Conservation (phyloP, 345 rosid genomes). For the Lumnitzera littorea region DNA sequence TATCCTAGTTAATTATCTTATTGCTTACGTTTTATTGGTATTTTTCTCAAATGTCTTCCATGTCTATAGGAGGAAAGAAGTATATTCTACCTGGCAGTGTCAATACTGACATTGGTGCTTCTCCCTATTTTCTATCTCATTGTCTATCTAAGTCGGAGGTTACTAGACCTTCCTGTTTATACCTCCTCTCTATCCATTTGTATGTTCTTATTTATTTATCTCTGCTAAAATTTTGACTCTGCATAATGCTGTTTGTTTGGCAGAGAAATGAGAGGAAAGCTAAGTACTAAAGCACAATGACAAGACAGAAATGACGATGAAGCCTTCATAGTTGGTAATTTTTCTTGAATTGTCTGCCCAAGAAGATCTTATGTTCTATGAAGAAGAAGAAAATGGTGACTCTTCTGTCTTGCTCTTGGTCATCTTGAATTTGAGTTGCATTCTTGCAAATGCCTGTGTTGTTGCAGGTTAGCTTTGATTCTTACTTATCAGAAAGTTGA, state of each 20-base stretch:
- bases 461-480: too few species aligned
- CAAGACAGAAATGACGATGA: conserved; percentile 42
- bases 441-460: too few species aligned
- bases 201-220: conserved; percentile 5
- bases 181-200: not conserved
- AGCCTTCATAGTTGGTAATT: conserved; percentile 37
- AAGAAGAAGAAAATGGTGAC: too few species aligned
- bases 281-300: conserved; percentile 69
- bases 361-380: too few species aligned
- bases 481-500: too few species aligned
- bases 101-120: conserved; percentile 78
- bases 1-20: not conserved
- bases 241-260: conserved; percentile 6
- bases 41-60: not conserved
- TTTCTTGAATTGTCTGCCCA: too few species aligned
- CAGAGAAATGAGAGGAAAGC: conserved; percentile 72
- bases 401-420: too few species aligned
- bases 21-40: not conserved
- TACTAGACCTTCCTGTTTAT: conserved; percentile 2
- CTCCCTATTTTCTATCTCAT: conserved; percentile 79
- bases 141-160: conserved; percentile 78
- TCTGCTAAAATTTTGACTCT: conserved; percentile 10
- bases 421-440: too few species aligned
- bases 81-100: conserved; percentile 67
- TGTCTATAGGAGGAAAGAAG: conserved; percentile 58